A percentile compares a stretch with the other conserved stretches of the same genome.
Evolutionary conservation across 306 rosid genomes (phyloP).

Genomic region (Carpinus fangiana): DNA sequence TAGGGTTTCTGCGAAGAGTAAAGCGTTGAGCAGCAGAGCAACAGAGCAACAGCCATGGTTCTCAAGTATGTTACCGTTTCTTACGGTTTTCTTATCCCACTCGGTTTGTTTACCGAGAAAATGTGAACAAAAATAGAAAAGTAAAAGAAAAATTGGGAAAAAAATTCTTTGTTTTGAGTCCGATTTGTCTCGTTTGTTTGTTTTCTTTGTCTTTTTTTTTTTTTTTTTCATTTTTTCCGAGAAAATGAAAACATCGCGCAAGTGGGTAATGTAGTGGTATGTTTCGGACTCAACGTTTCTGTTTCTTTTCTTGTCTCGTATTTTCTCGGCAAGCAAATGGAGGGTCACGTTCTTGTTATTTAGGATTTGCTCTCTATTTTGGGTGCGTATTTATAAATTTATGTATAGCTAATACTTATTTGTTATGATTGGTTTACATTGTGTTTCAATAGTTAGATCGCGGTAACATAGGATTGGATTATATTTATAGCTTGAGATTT

Average conservation of each 20-base stretch:
- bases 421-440: neutral
- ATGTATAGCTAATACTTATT: neutral
- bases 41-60: slow-evolving; percentile 63
- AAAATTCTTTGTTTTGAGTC: neutral
- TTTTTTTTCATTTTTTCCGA: neutral
- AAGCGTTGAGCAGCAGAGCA: neutral
- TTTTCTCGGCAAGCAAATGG: neutral
- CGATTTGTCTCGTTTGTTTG: neutral
- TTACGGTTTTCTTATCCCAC: neutral
- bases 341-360: neutral
- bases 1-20: slow-evolving; percentile 14
- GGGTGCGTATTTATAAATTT: neutral
- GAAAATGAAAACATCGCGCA: neutral
- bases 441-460: neutral
- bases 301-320: neutral
- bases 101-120: neutral
- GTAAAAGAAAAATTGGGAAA: neutral
- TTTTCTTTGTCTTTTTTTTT: neutral
- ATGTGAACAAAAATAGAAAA: neutral
- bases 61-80: slow-evolving; percentile 53
- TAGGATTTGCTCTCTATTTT: neutral
- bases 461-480: neutral
- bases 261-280: neutral
- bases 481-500: neutral
- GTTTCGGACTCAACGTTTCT: neutral